Base-by-base conservation (phyloP, 257 asterid genomes). In the Salvia miltiorrhiza region DNA sequence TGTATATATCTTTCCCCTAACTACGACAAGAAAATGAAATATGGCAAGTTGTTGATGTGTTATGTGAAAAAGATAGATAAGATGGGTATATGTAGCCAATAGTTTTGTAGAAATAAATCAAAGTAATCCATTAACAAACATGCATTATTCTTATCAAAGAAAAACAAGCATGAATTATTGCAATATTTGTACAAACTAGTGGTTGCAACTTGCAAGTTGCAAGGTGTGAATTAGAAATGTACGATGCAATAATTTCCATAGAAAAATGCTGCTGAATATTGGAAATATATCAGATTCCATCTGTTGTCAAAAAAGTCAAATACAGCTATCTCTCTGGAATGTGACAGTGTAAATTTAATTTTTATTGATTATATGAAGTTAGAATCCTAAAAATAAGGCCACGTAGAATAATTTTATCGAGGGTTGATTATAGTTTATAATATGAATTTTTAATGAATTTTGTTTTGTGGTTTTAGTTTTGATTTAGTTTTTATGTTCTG, bases 51-150 rank as follows among this genome's bases (percentile, higher is more conserved):
- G 33, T 2, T 16, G 71, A 32, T 20, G 23, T n/a, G 23, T 16
- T 10, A 40, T 5, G 0, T 39, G 21, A 39, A 43, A 63, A 63
- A 1, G 54, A 43, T 32, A 16, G 16, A 7, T 4, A 57, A 37
- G 48, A 50, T 11, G 62, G 26, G 61, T 16, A n/a, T 3, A 35
- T 23, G 53, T 23, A 39, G 7, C 63, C 72, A 3, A 35, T 21
- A 24, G 7, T 4, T 52, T 21, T 24, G n/a, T 49, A 7, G 1
- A 30, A 21, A 50, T 4, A n/a, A 47, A 30, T 7, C 5, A 63
- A 63, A 44, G 57, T 43, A 26, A 10, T 37, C 71, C 71, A 64
- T 45, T 19, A 16, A n/a, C n/a, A n/a, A n/a, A n/a, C n/a, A n/a
- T n/a, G n/a, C n/a, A n/a, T n/a, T n/a, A n/a, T n/a, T n/a, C n/a